Conservation (phyloP, 2,329 filamentous ascomycete genomes). For the Fonsecaea erecta region DNA sequence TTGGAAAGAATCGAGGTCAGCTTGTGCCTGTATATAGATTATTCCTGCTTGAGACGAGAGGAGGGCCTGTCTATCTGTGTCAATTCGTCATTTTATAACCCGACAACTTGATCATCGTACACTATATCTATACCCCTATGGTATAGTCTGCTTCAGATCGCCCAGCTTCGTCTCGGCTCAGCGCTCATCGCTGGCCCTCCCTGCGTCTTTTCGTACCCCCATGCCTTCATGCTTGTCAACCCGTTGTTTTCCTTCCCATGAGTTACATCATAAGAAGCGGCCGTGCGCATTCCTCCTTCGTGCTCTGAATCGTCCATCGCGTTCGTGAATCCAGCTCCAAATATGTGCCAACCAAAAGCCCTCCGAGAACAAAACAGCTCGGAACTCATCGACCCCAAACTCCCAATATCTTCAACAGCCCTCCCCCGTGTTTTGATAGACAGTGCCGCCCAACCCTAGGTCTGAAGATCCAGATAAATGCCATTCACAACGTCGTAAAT, state of each 20-base stretch:
- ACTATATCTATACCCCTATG: slow-evolving; percentile 1
- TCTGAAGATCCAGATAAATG: slow-evolving; percentile 7
- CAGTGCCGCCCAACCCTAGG: slow-evolving; percentile 7
- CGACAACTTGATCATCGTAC: background rate
- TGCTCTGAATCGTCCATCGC: background rate
- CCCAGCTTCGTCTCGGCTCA: background rate
- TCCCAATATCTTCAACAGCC: background rate
- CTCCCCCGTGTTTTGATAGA: slow-evolving; percentile 7
- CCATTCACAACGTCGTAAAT: slow-evolving; percentile 8
- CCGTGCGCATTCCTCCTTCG: slow-evolving; percentile 1
- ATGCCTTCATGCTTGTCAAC: background rate
- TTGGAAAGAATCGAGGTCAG: background rate
- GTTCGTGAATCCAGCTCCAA: slow-evolving; percentile 1
- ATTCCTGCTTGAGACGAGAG: background rate
- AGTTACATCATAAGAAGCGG: slow-evolving; percentile 2
- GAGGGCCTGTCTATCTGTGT: background rate
- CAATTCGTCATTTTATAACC: background rate
- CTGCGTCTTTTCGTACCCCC: background rate
- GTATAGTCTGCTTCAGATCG: background rate
- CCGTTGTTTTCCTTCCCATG: background rate
- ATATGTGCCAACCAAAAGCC: background rate
- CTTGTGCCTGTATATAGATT: background rate
- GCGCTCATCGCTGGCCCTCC: background rate
- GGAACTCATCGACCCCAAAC: slow-evolving; percentile 5
- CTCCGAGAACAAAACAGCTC: background rate